Evolutionary conservation across 257 asterid genomes (phyloP).

Genomic region (Capsicum rhomboideum): DNA sequence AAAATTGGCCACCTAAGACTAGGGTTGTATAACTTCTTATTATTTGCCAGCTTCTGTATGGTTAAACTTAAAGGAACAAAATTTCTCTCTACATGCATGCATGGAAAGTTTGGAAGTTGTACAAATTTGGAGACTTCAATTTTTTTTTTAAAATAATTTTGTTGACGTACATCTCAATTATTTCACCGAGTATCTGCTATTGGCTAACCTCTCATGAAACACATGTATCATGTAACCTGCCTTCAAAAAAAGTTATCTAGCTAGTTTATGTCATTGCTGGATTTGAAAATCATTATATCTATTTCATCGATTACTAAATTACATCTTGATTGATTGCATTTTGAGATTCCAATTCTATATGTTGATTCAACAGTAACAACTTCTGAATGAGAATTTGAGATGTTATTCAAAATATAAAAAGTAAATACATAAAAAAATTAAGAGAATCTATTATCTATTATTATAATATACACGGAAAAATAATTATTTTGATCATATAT

Average conservation of each 20-base stretch:
- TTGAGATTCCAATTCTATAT: not conserved
- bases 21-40: not conserved
- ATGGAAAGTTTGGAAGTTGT: not conserved
- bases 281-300: not conserved
- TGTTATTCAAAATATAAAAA: not conserved
- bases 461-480: too few species aligned
- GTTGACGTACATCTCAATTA: not conserved
- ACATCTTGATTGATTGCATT: not conserved
- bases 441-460: too few species aligned
- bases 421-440: too few species aligned
- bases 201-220: too few species aligned
- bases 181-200: not conserved
- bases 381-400: not conserved
- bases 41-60: not conserved
- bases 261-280: not conserved
- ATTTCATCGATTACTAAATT: not conserved
- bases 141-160: not conserved
- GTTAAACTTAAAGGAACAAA: not conserved
- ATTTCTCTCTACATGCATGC: not conserved
- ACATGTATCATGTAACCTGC: not conserved
- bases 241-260: not conserved
- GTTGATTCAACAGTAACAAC: not conserved
- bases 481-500: too few species aligned
- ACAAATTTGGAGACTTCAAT: not conserved
- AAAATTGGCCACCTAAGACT: not conserved